Conservation (phyloP, 2,329 filamentous ascomycete species). For the Alternaria triticimaculans region DNA sequence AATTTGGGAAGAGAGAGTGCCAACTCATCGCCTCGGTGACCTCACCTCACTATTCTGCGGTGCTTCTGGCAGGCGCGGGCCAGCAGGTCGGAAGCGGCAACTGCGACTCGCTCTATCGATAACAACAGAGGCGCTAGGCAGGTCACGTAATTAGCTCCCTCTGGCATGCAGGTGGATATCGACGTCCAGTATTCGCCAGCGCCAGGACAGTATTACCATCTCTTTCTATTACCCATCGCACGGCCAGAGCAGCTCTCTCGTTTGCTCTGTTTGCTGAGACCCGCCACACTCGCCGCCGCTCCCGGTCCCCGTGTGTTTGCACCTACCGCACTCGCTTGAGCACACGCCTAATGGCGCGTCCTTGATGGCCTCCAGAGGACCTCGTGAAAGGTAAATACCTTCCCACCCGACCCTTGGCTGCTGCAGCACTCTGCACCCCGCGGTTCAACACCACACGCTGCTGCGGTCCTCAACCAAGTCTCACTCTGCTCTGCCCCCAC, state of each 20-base stretch:
- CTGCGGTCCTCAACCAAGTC: constrained; percentile 20
- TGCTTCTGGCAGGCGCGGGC: not conserved
- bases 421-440: constrained; percentile 11
- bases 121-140: constrained; percentile 7
- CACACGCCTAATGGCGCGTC: constrained; percentile 49
- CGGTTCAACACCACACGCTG: constrained; percentile 9
- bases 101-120: constrained; percentile 8
- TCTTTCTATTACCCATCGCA: constrained; percentile 14
- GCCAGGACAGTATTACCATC: constrained; percentile 18
- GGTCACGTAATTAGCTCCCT: constrained; percentile 16
- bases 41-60: not conserved
- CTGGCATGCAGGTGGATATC: constrained; percentile 9
- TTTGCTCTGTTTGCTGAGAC: constrained; percentile 12
- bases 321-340: constrained; percentile 45
- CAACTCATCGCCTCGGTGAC: not conserved
- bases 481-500: constrained; percentile 31
- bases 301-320: constrained; percentile 24
- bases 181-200: constrained; percentile 8
- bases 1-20: not conserved
- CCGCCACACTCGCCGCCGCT: constrained; percentile 10
- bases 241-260: constrained; percentile 7
- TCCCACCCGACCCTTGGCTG: constrained; percentile 25
- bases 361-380: constrained; percentile 38
- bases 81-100: not conserved
- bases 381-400: constrained; percentile 32